Base-by-base conservation (phyloP, 805 yeast species). In the Lipomyces oligophaga region DNA sequence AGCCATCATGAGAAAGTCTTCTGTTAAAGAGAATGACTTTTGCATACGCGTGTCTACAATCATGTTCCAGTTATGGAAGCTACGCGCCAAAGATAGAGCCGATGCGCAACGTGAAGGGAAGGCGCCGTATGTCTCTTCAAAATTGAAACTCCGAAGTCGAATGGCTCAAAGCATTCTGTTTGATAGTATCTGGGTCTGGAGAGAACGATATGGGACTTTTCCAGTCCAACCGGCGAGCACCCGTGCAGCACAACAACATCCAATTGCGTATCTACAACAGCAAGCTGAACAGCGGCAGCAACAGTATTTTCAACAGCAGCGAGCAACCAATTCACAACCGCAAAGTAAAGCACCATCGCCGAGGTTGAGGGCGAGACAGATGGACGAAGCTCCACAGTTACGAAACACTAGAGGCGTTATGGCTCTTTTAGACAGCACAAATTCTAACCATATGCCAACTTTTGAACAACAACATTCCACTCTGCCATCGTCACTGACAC, bases 121-220 rank as follows among this genome's bases (percentile, higher is more conserved):
- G 21, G 47, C 57, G 11, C 47, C 54, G n/a, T 51, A 47, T 18
- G 43, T 50, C 5, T 46, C 59, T 7, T 62, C 63, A 6, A 38
- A 34, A 6, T 57, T 64, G 20, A 53, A 41, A 15, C 75, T 89
- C 13, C 73, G 85, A 40, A 82, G 94, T 4, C 76, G 98, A 57
- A 83, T 87, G 95, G 78, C 94, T 6, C 96, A 95, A 0, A 82
- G 93, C 48, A 87, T 89, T 2, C 87, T 90, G 58, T 93, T 90
- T 65, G 98, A 93, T 66, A 82, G 90, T 58, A 68, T 90, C 40
- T 85, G 89, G 79, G 75, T 85, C 3, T 69, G 93, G 59, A 71
- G 96, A 57, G 90, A 86, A 57, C 83, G 85, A 63, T 85, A 87
- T 50, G 96, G 96, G 18, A 47, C 47, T 8, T 52, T 49, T 36